Evolutionary conservation across 257 asterid genomes (phyloP).

Genomic region (Solanum phureja): DNA sequence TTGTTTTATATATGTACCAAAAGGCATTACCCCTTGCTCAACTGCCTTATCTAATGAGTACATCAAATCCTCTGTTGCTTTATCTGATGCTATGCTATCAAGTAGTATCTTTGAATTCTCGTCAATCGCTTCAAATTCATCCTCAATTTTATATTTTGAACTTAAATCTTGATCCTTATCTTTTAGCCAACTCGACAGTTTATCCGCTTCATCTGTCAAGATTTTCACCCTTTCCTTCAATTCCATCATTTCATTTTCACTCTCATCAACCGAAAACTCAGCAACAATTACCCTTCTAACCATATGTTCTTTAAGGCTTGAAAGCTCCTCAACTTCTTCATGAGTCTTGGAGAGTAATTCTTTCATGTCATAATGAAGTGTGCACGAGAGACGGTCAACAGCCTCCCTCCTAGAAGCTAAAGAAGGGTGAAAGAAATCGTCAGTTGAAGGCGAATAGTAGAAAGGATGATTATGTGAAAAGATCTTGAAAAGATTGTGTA

Average conservation of each 20-base stretch:
- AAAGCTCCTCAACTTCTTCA: slow-evolving; percentile 23
- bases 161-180: slow-evolving; percentile 10
- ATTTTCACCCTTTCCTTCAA: slow-evolving; percentile 17
- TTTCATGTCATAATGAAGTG: slow-evolving; percentile 19
- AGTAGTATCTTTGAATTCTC: slow-evolving; percentile 15
- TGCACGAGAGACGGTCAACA: slow-evolving; percentile 28
- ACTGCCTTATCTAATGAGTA: slow-evolving; percentile 31
- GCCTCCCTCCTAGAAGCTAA: slow-evolving; percentile 41
- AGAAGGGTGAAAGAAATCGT: slow-evolving; percentile 12
- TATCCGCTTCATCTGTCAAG: slow-evolving; percentile 30
- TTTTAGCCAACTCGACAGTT: slow-evolving; percentile 32
- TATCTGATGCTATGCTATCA: slow-evolving; percentile 29
- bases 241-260: slow-evolving; percentile 12
- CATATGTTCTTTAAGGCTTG: slow-evolving; percentile 18
- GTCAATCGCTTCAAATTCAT: slow-evolving; percentile 40
- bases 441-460: neutral
- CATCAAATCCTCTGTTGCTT: slow-evolving; percentile 40
- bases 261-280: neutral
- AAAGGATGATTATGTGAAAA: slow-evolving; percentile 42
- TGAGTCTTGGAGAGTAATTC: slow-evolving; percentile 5
- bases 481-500: slow-evolving; percentile 27
- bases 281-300: slow-evolving; percentile 9
- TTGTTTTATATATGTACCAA: slow-evolving; percentile 31
- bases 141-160: slow-evolving; percentile 10
- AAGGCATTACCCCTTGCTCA: slow-evolving; percentile 15